phyloP scores from a whole-genome alignment of 2,329 filamentous ascomycete species.

The Trichophaea hybrida region DNA sequence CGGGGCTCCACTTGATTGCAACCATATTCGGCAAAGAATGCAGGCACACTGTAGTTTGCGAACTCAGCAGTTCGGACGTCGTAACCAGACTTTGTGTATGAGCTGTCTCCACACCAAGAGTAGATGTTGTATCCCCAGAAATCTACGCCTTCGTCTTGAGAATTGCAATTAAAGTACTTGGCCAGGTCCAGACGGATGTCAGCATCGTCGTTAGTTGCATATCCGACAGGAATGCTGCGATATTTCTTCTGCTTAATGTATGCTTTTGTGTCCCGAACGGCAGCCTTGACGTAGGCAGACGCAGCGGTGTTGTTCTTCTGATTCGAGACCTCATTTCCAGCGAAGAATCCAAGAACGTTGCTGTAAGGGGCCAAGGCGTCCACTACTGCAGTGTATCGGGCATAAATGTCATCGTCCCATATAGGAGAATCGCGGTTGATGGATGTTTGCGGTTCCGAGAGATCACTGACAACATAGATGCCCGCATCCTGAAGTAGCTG shows the following conservation, averaged over 20 bases:
- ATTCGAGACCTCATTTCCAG: slow-evolving; percentile 94
- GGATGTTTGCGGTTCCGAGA: slow-evolving; percentile 65
- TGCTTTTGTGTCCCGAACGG: slow-evolving; percentile 86
- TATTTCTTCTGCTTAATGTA: slow-evolving; percentile 74
- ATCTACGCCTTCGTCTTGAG: slow-evolving; percentile 56
- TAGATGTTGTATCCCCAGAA: slow-evolving; percentile 99
- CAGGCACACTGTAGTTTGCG: slow-evolving; percentile 72
- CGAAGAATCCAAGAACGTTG: slow-evolving; percentile 95
- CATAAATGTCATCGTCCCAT: slow-evolving; percentile 67
- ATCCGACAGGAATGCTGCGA: slow-evolving; percentile 69
- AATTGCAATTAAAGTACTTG: slow-evolving; percentile 88
- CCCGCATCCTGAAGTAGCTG: slow-evolving; percentile 62
- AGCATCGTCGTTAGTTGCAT: slow-evolving; percentile 86
- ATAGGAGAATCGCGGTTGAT: slow-evolving; percentile 68
- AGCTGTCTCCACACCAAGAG: slow-evolving; percentile 89
- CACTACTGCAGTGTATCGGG: slow-evolving; percentile 70
- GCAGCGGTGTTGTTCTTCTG: slow-evolving; percentile 73
- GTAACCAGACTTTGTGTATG: slow-evolving; percentile 64
- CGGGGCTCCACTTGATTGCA: slow-evolving; percentile 61
- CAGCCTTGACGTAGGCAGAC: slow-evolving; percentile 92
- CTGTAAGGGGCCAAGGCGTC: slow-evolving; percentile 68
- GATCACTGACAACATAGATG: slow-evolving; percentile 90
- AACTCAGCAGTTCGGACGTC: slow-evolving; percentile 74
- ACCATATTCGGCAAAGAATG: slow-evolving; percentile 98
- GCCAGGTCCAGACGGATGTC: slow-evolving; percentile 69